Conservation (phyloP, 805 yeast genomes). For the Saturnispora besseyi region DNA sequence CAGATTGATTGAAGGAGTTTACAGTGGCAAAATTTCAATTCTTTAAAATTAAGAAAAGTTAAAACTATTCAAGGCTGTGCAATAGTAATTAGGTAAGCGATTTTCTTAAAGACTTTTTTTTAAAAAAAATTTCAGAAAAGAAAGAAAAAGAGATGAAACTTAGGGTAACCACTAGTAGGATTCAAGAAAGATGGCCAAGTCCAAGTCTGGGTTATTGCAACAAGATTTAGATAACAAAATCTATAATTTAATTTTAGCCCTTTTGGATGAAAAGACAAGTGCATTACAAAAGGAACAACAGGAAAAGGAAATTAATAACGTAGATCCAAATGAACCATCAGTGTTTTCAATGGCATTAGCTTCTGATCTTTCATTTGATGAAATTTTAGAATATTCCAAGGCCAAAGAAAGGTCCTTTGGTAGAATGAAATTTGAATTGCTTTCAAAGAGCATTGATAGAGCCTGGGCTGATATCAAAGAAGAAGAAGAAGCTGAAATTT, state of each 20-base stretch:
- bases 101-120: neutral
- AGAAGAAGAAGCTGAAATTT: constrained; percentile 55
- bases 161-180: neutral
- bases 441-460: constrained; percentile 57
- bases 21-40: neutral
- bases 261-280: constrained; percentile 52
- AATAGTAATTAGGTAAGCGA: neutral
- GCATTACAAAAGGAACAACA: constrained; percentile 21
- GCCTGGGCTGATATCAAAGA: constrained; percentile 45
- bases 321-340: constrained; percentile 15
- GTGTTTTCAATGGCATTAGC: constrained; percentile 46
- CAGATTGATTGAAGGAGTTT: neutral
- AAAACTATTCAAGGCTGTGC: neutral
- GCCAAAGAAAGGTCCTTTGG: constrained; percentile 56
- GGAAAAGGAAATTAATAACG: neutral
- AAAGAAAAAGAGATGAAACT: neutral
- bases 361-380: constrained; percentile 42
- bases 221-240: constrained; percentile 46
- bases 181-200: constrained; percentile 4
- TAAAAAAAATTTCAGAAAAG: neutral
- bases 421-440: constrained; percentile 55
- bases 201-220: constrained; percentile 20
- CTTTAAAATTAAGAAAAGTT: neutral
- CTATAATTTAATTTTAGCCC: constrained; percentile 42
- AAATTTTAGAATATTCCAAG: constrained; percentile 52